Percentiles rank a stretch among this genome's conserved stretches.
These are phyloP conservation scores for Canna indica DNA, from an alignment of 176 grass and related monocot species.

Conservation along the genomic window DNA sequence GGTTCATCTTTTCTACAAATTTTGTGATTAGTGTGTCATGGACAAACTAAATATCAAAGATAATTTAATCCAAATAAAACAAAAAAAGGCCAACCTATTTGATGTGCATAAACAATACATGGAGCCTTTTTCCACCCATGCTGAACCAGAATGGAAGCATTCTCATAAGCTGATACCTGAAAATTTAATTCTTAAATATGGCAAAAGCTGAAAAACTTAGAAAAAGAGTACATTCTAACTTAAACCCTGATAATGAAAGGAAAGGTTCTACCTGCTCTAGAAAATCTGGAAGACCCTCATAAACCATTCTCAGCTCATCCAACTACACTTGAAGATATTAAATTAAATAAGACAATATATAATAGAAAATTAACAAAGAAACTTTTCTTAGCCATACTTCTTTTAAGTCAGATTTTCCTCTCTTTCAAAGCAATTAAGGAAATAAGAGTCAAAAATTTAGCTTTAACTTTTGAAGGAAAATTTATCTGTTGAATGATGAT, in stretches of 20 bases:
- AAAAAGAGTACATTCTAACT: constrained; percentile 1
- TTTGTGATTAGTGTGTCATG: neutral
- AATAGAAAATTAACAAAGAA: neutral
- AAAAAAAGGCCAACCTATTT: constrained; percentile 56
- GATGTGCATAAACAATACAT: constrained; percentile 70
- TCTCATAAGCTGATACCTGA: constrained; percentile 80
- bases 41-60: neutral
- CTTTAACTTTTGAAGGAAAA: too few species aligned
- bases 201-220: constrained; percentile 13
- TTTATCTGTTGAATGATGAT: too few species aligned
- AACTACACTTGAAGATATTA: constrained; percentile 31
- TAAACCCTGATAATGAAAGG: constrained; percentile 11
- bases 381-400: neutral
- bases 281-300: constrained; percentile 83
- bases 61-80: constrained; percentile 7
- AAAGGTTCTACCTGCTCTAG: constrained; percentile 63
- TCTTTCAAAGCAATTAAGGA: too few species aligned
- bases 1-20: neutral
- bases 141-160: constrained; percentile 50
- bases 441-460: too few species aligned
- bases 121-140: constrained; percentile 63
- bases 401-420: neutral
- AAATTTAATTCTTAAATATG: constrained; percentile 33
- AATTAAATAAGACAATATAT: constrained; percentile 7
- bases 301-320: constrained; percentile 85